Evolutionary conservation across 169 alveolate genomes (phyloP), one percentile per base, ranked within the genome.

Genomic region (Cryptosporidium baileyi): DNA sequence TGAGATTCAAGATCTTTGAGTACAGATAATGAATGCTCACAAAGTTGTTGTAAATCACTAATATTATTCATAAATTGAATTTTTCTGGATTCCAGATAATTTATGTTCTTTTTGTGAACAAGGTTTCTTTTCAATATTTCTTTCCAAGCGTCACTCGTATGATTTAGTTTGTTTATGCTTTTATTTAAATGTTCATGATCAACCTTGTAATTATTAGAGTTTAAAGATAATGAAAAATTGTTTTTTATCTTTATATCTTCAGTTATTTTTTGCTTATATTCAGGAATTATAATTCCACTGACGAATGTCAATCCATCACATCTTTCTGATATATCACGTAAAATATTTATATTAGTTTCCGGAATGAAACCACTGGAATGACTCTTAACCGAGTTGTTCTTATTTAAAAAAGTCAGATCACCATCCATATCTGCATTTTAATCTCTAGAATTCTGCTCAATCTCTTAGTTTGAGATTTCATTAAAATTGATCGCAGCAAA

Each of bases 281-380:
- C 61, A 22, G 81, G 63, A n/a, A 74, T 28, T 7, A 74, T 61
- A 8, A 74, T 40, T n/a, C 85, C 85, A 74, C 85, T 74, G 3
- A 74, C 41, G 24, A 74, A 74, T 36, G 85, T 74, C 13, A 54
- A 34, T 4, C 61, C 52, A 54, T 34, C 54, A 38, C 60, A 74
- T 38, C 8, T 32, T 6, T 74, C 67, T 8, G 85, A 74, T 32
- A 74, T 74, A 19, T 32, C 28, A 4, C 67, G 65, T 26, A 74
- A 36, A 2, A 19, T 38, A 24, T 74, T 11, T 11, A 74, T 17
- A 8, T 36, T 43, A 11, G n/a, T 24, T 24, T 74, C 67, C 11
- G 85, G 85, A 59, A 74, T 54, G 38, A 74, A 51, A 45, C 24
- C 54, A 8, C n/a, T 17, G 1, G 81, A 65, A n/a, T 47, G 43